phyloP scores from a whole-genome alignment of 208 protist species.

The Endotrypanum monterogeii region DNA sequence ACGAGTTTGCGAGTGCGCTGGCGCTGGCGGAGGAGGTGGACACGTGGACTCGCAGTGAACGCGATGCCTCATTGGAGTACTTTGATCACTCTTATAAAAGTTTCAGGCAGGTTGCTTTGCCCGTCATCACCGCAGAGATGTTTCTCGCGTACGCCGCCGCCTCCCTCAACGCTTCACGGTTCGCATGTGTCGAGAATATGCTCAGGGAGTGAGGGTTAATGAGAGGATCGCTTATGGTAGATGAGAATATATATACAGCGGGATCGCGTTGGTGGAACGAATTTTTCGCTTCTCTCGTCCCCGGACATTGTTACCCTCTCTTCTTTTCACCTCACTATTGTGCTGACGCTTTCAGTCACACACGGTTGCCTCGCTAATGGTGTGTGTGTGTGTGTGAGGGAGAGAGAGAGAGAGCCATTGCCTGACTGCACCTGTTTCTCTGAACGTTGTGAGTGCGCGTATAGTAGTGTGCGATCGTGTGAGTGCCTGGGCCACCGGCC shows the following conservation, averaged over 20 bases:
- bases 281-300: neutral
- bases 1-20: slow-evolving; percentile 66
- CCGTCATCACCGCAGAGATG: slow-evolving; percentile 66
- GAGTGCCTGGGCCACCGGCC: too few relatives aligned
- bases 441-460: too few relatives aligned
- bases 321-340: neutral
- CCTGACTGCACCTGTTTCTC: too few relatives aligned
- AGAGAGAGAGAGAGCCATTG: too few relatives aligned
- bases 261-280: neutral
- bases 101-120: slow-evolving; percentile 63
- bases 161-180: slow-evolving; percentile 70
- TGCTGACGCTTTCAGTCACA: too few relatives aligned
- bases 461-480: too few relatives aligned
- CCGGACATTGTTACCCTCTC: neutral
- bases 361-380: neutral
- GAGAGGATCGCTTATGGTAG: neutral
- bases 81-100: slow-evolving; percentile 51
- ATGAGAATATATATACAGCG: neutral
- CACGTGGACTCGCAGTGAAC: slow-evolving; percentile 34
- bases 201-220: slow-evolving; percentile 54
- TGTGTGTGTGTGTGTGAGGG: too few relatives aligned
- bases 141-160: slow-evolving; percentile 68
- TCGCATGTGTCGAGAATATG: slow-evolving; percentile 78
- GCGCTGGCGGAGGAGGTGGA: slow-evolving; percentile 62
- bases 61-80: slow-evolving; percentile 40